Conservation (phyloP, 331 rosid genomes). For the Erythrophleum ivorense region DNA sequence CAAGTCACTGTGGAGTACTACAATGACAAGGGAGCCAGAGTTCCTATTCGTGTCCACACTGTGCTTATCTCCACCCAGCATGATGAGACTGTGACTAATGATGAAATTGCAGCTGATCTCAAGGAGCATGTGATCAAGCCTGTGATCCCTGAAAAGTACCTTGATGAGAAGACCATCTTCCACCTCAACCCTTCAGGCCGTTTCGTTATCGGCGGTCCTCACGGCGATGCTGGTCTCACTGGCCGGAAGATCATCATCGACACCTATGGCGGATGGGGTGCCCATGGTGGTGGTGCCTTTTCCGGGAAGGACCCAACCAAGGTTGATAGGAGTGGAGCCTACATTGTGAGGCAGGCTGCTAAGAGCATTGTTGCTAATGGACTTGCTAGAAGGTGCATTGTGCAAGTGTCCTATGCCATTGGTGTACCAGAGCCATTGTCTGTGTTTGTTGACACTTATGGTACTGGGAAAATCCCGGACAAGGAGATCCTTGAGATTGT, state of each 20-base stretch:
- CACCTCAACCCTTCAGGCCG: constrained; percentile 93
- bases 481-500: constrained; percentile 84
- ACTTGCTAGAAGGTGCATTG: constrained; percentile 87
- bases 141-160: constrained; percentile 82
- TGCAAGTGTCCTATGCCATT: constrained; percentile 89
- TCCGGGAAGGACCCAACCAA: constrained; percentile 91
- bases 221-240: constrained; percentile 88
- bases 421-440: constrained; percentile 94
- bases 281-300: constrained; percentile 94
- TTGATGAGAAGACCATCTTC: constrained; percentile 85
- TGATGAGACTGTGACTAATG: constrained; percentile 90
- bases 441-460: constrained; percentile 73
- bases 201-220: constrained; percentile 89
- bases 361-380: constrained; percentile 85
- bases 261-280: constrained; percentile 94
- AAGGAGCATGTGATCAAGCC: constrained; percentile 89
- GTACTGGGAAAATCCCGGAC: constrained; percentile 84
- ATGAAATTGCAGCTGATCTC: constrained; percentile 85
- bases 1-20: constrained; percentile 87
- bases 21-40: constrained; percentile 88
- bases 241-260: constrained; percentile 89
- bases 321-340: constrained; percentile 96
- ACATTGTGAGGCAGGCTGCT: constrained; percentile 92
- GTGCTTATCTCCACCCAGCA: constrained; percentile 88
- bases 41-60: constrained; percentile 84